Conservation (phyloP, 2,329 filamentous ascomycete species). For the Chrysoporthe austroafricana region DNA sequence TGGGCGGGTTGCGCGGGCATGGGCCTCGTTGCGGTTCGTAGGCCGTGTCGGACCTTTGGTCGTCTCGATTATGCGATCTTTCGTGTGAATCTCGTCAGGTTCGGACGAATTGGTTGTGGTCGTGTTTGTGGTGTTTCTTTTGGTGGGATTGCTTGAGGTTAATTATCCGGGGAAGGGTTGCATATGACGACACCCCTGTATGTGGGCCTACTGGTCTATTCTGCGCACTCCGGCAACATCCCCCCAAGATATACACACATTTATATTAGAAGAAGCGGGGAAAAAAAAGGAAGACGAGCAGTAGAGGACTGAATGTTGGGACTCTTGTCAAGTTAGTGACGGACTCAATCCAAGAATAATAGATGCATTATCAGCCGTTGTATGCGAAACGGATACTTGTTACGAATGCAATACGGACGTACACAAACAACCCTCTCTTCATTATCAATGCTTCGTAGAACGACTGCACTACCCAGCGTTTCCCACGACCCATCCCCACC, state of each 20-base stretch:
- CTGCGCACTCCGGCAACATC: not conserved
- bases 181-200: conserved; percentile 5
- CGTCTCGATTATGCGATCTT: not conserved
- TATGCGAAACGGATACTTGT: not conserved
- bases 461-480: not conserved
- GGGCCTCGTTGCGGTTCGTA: not conserved
- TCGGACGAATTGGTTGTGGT: no score
- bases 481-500: not conserved
- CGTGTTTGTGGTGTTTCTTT: no score
- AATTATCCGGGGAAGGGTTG: conserved; percentile 1
- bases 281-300: not conserved
- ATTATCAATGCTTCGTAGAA: conserved; percentile 17
- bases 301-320: no score
- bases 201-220: not conserved
- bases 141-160: no score
- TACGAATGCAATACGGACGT: not conserved
- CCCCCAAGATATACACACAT: no score
- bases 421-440: not conserved
- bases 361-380: not conserved
- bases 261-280: not conserved
- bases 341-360: not conserved
- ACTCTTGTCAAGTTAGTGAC: not conserved
- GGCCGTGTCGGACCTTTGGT: not conserved
- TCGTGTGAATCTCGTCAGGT: not conserved
- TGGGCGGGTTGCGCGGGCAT: conserved; percentile 26